phyloP scores from a whole-genome alignment of 2,329 filamentous ascomycete genomes.

The Cercospora sp. region DNA sequence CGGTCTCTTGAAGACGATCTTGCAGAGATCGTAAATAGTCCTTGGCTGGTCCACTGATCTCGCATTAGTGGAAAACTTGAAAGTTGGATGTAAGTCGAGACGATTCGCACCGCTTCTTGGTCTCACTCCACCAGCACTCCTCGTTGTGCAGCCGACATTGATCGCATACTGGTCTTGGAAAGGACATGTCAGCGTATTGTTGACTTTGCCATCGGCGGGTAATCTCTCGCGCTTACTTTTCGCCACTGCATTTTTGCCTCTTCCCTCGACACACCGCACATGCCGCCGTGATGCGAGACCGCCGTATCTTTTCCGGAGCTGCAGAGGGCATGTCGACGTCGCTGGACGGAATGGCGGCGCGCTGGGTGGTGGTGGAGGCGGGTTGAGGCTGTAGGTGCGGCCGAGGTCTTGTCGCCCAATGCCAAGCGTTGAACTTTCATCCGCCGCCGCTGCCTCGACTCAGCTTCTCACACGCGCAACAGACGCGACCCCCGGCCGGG shows the following conservation, averaged over 20 bases:
- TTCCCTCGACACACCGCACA: constrained; percentile 29
- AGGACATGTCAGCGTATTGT: not conserved
- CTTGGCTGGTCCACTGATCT: constrained; percentile 26
- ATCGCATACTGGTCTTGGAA: constrained; percentile 24
- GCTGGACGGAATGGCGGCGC: not conserved
- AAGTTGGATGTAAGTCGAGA: not conserved
- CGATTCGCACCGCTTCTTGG: constrained; percentile 24
- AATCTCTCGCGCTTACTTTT: constrained; percentile 18
- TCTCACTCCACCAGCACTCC: constrained; percentile 31
- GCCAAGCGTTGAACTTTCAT: constrained; percentile 9
- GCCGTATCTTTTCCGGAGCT: constrained; percentile 22
- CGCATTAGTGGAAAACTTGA: not conserved
- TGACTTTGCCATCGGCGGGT: not conserved
- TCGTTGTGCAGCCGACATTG: constrained; percentile 29
- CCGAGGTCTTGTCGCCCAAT: not conserved
- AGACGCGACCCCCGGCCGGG: not conserved
- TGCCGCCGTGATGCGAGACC: constrained; percentile 29
- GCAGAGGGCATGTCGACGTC: constrained; percentile 17
- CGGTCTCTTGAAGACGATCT: constrained; percentile 28
- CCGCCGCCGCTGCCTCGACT: not conserved
- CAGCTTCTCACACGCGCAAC: not conserved
- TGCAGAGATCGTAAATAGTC: constrained; percentile 29
- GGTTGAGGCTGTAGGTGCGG: not conserved
- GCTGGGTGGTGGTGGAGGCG: not conserved
- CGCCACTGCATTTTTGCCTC: constrained; percentile 28